Percentiles rank a stretch among this genome's conserved stretches.
Evolutionary conservation across 352 stramenopile species (phyloP).

Genomic region (Globisporangium ultimum): DNA sequence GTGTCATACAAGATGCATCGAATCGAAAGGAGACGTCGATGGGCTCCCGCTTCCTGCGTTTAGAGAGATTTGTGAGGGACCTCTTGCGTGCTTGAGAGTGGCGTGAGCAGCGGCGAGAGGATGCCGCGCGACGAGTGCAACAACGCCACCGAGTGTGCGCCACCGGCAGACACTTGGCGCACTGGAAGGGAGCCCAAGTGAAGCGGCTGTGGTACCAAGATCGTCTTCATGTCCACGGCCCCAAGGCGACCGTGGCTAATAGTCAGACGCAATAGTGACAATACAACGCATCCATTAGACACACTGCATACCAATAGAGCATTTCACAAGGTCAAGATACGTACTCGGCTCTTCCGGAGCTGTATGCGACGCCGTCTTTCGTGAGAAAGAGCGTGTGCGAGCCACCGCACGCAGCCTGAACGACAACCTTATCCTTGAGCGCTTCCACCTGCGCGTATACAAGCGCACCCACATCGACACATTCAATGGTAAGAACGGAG

Average conservation of each 20-base stretch:
- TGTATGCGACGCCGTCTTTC: conserved; percentile 79
- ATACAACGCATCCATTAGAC: not conserved
- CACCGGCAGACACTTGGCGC: conserved; percentile 66
- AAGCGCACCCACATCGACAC: not conserved
- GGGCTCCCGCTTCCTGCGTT: not conserved
- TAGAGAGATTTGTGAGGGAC: conserved; percentile 21
- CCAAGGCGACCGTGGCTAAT: conserved; percentile 68
- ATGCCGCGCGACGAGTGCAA: conserved; percentile 58
- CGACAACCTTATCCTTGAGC: conserved; percentile 52
- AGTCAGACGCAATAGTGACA: not conserved
- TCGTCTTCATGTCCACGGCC: conserved; percentile 48
- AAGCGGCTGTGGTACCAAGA: conserved; percentile 45
- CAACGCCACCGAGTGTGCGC: conserved; percentile 69
- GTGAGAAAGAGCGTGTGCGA: conserved; percentile 89
- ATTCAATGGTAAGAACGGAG: not conserved
- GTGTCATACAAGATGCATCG: too few relatives aligned
- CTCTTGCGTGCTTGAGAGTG: conserved; percentile 22
- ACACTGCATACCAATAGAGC: not conserved
- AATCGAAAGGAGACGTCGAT: not conserved
- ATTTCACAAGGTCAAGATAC: conserved; percentile 14
- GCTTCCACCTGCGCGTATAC: conserved; percentile 41
- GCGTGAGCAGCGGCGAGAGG: conserved; percentile 60
- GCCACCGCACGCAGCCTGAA: conserved; percentile 72
- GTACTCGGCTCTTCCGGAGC: conserved; percentile 81
- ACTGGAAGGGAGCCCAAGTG: conserved; percentile 56